Conservation (phyloP, 2,329 filamentous ascomycete species). For the Ophiocordyceps unilateralis region DNA sequence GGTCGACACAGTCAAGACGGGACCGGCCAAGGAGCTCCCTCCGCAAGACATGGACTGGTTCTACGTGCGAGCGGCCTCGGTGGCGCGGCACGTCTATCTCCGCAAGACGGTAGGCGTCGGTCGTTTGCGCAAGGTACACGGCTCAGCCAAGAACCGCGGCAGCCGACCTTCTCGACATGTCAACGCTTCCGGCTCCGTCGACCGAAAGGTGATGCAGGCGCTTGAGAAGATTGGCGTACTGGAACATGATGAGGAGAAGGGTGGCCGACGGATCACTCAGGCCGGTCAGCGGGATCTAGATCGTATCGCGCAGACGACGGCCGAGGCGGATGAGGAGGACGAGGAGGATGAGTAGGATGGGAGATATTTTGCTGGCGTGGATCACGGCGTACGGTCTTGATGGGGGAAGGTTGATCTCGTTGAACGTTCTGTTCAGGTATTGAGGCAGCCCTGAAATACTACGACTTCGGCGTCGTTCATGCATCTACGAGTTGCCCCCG, state of each 20-base stretch:
- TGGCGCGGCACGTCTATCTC: conserved; percentile 97
- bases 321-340: conserved; percentile 53
- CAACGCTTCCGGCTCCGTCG: conserved; percentile 83
- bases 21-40: conserved; percentile 88
- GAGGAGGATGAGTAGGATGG: conserved; percentile 46
- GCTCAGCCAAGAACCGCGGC: conserved; percentile 92
- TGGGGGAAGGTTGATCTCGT: too few species aligned
- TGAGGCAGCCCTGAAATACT: too few species aligned
- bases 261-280: conserved; percentile 95
- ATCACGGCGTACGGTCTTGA: too few species aligned
- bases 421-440: too few species aligned
- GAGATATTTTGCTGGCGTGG: too few species aligned
- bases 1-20: conserved; percentile 99
- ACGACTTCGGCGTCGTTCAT: too few species aligned
- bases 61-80: conserved; percentile 76
- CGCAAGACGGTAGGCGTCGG: conserved; percentile 98
- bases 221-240: conserved; percentile 99
- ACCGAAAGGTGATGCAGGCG: conserved; percentile 93
- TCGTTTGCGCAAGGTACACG: conserved; percentile 92
- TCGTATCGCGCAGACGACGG: conserved; percentile 72
- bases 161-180: conserved; percentile 84
- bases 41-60: conserved; percentile 98
- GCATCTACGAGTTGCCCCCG: too few species aligned
- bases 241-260: conserved; percentile 96
- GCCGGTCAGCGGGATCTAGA: conserved; percentile 98